A percentile compares a stretch with the other conserved stretches of the same genome.
phyloP scores from a whole-genome alignment of 768 basidiomycete species.

The Lactarius hengduanensis region DNA sequence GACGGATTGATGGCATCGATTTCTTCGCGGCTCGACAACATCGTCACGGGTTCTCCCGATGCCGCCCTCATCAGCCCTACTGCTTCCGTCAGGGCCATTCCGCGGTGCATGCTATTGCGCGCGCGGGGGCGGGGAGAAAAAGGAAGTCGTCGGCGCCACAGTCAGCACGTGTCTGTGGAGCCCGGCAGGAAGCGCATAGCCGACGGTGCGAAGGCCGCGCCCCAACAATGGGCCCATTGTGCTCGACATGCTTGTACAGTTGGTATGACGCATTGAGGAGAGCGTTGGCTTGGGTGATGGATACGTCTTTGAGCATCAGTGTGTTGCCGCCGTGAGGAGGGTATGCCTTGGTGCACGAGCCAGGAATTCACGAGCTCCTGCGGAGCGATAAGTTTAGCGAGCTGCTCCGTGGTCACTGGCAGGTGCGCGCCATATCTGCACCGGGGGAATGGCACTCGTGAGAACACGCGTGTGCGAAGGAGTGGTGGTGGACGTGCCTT shows the following conservation, averaged over 20 bases:
- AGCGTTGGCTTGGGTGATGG: not conserved
- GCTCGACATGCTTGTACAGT: not conserved
- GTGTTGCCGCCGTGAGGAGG: not conserved
- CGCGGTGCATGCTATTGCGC: not conserved
- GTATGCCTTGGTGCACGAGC: too few species aligned
- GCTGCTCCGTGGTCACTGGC: too few species aligned
- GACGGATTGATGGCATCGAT: not conserved
- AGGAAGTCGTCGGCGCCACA: not conserved
- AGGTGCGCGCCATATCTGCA: too few species aligned
- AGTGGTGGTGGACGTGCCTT: not conserved
- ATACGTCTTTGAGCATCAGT: not conserved
- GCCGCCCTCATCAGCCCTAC: not conserved
- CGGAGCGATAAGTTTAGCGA: too few species aligned
- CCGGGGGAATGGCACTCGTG: too few species aligned
- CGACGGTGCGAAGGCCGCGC: not conserved
- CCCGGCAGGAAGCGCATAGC: not conserved
- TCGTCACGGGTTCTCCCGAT: not conserved
- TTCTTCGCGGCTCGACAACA: not conserved
- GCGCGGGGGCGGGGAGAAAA: not conserved
- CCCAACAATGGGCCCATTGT: not conserved
- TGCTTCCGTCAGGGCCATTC: not conserved
- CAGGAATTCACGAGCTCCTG: too few species aligned
- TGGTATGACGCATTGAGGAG: not conserved
- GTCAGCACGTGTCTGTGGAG: not conserved
- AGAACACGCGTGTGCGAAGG: too few species aligned